Conservation (phyloP, 768 basidiomycete genomes). For the Hericium rajendrae region DNA sequence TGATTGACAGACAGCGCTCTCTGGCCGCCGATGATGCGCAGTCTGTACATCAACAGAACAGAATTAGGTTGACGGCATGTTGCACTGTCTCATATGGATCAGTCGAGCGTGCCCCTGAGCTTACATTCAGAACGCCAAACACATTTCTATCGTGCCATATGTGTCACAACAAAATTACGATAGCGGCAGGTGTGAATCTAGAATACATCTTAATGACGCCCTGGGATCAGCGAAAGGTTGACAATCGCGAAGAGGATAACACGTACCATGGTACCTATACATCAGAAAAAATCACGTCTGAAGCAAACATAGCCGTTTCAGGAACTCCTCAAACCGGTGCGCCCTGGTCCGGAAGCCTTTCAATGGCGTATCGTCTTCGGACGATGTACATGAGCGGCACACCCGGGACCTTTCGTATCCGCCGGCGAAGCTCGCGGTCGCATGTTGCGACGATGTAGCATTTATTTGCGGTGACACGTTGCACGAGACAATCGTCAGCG, state of each 20-base stretch:
- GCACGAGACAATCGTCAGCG: constrained; percentile 96
- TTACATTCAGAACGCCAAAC: too few relatives aligned
- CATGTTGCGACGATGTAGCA: constrained; percentile 98
- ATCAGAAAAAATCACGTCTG: too few relatives aligned
- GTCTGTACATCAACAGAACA: too few relatives aligned
- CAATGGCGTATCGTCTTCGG: constrained; percentile 85
- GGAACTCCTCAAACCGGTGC: constrained; percentile 38
- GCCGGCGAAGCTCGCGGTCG: constrained; percentile 85
- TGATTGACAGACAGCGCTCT: too few relatives aligned
- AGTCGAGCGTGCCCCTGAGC: too few relatives aligned
- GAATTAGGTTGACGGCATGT: too few relatives aligned
- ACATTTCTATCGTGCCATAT: too few relatives aligned
- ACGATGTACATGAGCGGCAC: constrained; percentile 98
- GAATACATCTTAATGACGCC: not conserved
- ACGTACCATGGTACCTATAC: too few relatives aligned
- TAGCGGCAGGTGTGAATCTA: not conserved
- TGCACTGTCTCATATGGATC: too few relatives aligned
- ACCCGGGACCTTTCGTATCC: constrained; percentile 88
- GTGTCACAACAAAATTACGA: too few relatives aligned
- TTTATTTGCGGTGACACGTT: constrained; percentile 89
- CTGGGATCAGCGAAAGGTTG: not conserved
- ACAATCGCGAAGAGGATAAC: too few relatives aligned
- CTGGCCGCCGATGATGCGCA: too few relatives aligned
- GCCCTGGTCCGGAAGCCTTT: constrained; percentile 89
- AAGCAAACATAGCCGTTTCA: not conserved